Percentiles rank a stretch among this genome's conserved stretches.
These are phyloP conservation scores for Aquilaria sinensis DNA, from an alignment of 345 rosid species.

Conservation along the genomic window DNA sequence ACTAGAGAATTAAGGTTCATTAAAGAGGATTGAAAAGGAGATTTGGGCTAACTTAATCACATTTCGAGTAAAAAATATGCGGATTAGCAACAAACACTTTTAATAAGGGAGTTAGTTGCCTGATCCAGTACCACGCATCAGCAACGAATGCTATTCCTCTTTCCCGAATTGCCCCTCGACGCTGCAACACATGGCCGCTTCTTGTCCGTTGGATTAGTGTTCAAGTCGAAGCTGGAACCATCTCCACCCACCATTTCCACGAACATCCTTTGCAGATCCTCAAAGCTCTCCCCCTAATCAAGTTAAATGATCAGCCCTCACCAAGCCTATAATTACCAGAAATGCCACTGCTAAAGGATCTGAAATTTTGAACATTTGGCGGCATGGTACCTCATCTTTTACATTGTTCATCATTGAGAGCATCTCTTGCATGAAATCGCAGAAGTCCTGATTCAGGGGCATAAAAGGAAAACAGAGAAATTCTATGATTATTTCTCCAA, in stretches of 20 bases:
- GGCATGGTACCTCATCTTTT: conserved; percentile 54
- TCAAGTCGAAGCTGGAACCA: conserved; percentile 23
- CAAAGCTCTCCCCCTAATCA: conserved; percentile 64
- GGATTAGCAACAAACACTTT: too few relatives aligned
- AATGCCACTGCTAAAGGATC: background rate
- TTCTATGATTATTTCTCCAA: too few relatives aligned
- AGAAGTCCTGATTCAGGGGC: conserved; percentile 51
- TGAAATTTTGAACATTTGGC: background rate
- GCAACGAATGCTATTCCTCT: conserved; percentile 26
- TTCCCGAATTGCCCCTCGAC: conserved; percentile 30
- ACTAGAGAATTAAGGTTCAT: too few relatives aligned
- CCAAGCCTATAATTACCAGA: background rate
- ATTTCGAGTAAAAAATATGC: too few relatives aligned
- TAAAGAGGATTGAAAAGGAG: too few relatives aligned
- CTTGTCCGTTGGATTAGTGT: conserved; percentile 16
- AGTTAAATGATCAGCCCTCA: background rate
- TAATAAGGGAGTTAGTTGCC: too few relatives aligned
- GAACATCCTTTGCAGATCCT: conserved; percentile 89
- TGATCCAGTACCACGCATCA: conserved; percentile 15
- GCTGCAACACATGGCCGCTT: conserved; percentile 43
- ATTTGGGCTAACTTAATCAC: too few relatives aligned
- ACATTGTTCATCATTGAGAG: conserved; percentile 81
- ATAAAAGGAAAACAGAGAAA: background rate
- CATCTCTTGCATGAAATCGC: conserved; percentile 93
- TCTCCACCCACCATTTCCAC: conserved; percentile 71